Base-by-base conservation (phyloP, 2,329 filamentous ascomycete genomes). In the Stemphylium lycopersici region DNA sequence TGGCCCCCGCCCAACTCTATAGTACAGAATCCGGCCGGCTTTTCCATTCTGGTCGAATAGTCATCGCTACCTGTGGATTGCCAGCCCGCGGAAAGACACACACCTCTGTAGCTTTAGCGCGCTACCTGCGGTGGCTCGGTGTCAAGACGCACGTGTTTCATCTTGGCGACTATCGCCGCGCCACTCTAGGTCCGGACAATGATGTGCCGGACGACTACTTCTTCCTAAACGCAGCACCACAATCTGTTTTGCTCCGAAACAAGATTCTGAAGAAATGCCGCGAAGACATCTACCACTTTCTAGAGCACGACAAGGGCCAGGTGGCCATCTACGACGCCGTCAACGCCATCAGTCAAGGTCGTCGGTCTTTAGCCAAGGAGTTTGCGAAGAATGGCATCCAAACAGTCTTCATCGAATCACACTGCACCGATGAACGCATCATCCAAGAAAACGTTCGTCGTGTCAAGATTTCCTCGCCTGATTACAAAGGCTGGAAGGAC, bases 71-170 rank as follows among this genome's bases (percentile, higher is more conserved):
- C 74, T 95, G 98, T 63, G 95, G 95, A 20, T 85, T 97, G 26
- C 95, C 95, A 37, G 95, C 95, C 34, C 88, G 95, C 69, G 95
- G 95, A 57, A 99, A 99, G 79, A 99, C 95, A 84, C 95, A 99
- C 70, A 96, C 96, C 47, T 97, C 93, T 53, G 95, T 99, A 47
- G 96, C 95, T 6, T 83, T 99, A 70, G 92, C 93, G 41, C 88
- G 95, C 40, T 99, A 99, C 78, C 82, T 99, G 39, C 87, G 93
- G 76, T 99, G 95, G 95, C 84, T 99, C 34, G 95, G 95, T 59
- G 95, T 99, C 55, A 99, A 99, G 80, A 98, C 95, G 31, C 89
- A 93, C 64, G 96, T 98, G 66, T 99, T 99, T 74, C 95, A 99
- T 73, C 82, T 99, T 13, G 95, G 96, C 53, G 95, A 99, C 77